Evolutionary conservation across 305 asterid species (phyloP), one percentile per base, ranked within the genome.

Genomic region (Fraxinus sp.): DNA sequence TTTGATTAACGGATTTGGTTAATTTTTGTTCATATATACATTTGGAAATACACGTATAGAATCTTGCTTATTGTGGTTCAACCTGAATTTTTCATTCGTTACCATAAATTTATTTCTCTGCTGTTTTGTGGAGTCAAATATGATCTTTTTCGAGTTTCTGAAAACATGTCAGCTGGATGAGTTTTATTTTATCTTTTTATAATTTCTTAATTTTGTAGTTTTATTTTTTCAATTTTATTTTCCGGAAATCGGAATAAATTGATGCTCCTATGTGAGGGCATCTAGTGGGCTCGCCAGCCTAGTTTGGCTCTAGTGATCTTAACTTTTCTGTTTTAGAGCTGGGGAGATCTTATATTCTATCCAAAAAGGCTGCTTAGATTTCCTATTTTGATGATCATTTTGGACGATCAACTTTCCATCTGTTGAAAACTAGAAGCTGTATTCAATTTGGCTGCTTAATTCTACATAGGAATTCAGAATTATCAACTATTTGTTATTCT

Each of bases 111-210:
- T 30, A 71, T 26, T n/a, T 68, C 14, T 81, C 85, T 80, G 80
- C 66, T 77, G 44, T 73, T 80, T 35, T 44, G 77, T 9, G 57
- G 75, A 86, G 88, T 81, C 83, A 78, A 84, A 83, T 52, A 82
- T 84, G 71, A 57, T 39, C 73, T 33, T 5, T 4, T 74, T 83
- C 77, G n/a, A 7, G 18, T 73, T 84, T 24, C 64, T 64, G 80
- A 44, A 49, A 78, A 74, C 87, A 72, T 41, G 49, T 41, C 28
- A 64, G 80, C 44, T 14, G 24, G 49, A 73, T 74, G 59, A 64
- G n/a, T 78, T 36, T 74, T 39, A 9, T 37, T 33, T 76, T 26
- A 3, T 68, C 13, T 68, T 68, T 68, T 26, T 76, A 59, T 5
- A 59, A 20, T 59, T 18, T 59, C 70, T 46, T 32, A 57, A 59